Percentiles rank a stretch among this genome's conserved stretches.
Evolutionary conservation across 441 rosid genomes (phyloP).

Genomic region (Euphorbia celastroides): DNA sequence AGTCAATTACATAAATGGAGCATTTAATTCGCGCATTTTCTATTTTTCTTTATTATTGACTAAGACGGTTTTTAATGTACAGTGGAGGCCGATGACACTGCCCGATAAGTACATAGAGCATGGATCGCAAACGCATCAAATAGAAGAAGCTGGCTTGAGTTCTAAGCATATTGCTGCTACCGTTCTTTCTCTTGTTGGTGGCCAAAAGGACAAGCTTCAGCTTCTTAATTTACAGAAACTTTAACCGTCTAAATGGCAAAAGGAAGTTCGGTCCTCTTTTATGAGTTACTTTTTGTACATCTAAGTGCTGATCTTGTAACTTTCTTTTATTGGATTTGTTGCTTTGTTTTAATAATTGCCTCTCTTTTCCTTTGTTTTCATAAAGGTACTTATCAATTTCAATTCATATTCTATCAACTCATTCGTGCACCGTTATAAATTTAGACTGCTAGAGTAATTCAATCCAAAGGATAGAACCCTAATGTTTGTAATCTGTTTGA

Average conservation of each 20-base stretch:
- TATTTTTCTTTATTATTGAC: no score
- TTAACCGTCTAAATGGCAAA: not conserved
- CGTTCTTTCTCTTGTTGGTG: slow-evolving; percentile 26
- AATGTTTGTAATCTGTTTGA: no score
- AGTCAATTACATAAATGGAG: slow-evolving; percentile 15
- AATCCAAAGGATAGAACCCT: no score
- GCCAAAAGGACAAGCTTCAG: slow-evolving; percentile 11
- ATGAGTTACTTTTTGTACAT: not conserved
- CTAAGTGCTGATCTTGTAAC: not conserved
- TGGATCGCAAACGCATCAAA: slow-evolving; percentile 42
- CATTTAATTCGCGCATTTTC: no score
- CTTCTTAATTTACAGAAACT: not conserved
- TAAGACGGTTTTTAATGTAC: no score
- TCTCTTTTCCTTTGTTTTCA: no score
- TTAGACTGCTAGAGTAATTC: no score
- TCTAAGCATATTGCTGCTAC: slow-evolving; percentile 47
- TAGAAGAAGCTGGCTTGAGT: slow-evolving; percentile 42
- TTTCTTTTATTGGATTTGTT: not conserved
- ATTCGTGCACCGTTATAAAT: no score
- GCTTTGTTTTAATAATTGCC: not conserved
- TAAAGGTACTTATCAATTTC: no score
- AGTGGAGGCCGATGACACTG: slow-evolving; percentile 59
- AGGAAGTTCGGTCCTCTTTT: no score
- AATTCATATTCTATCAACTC: no score
- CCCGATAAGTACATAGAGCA: slow-evolving; percentile 58